Percentiles rank a stretch among this genome's conserved stretches.
phyloP scores from a whole-genome alignment of 1,284 basidiomycete genomes.

The Singerocomus inundabilis region DNA sequence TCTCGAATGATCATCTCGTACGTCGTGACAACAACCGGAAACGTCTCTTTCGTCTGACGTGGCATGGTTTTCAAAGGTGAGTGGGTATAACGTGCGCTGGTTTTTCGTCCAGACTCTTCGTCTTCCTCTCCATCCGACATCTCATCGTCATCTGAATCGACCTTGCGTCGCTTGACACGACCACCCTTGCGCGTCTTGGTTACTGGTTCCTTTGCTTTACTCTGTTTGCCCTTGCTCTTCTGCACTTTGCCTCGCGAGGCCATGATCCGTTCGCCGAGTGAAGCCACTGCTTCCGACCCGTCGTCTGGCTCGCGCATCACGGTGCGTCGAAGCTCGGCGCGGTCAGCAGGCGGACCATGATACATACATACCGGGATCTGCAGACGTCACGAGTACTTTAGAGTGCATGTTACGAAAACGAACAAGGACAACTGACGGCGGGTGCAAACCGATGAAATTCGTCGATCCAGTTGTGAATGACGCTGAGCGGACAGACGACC shows the following conservation, averaged over 20 bases:
- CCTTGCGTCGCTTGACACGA: conserved; percentile 24
- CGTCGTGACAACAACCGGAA: conserved; percentile 86
- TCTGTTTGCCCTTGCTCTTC: conserved; percentile 15
- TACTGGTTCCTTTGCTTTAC: not conserved
- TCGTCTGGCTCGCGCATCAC: conserved; percentile 41
- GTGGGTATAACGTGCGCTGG: conserved; percentile 19
- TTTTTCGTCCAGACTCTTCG: conserved; percentile 20
- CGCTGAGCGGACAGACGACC: conserved; percentile 89
- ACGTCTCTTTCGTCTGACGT: conserved; percentile 39
- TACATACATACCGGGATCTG: conserved; percentile 89
- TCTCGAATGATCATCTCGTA: conserved; percentile 94
- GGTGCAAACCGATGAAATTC: conserved; percentile 89
- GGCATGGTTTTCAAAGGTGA: conserved; percentile 3
- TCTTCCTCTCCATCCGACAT: conserved; percentile 3
- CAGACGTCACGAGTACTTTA: not conserved
- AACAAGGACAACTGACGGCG: conserved; percentile 44
- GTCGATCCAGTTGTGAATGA: conserved; percentile 88
- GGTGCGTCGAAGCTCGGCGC: conserved; percentile 71
- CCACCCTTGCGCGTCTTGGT: conserved; percentile 7
- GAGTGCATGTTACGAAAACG: not conserved
- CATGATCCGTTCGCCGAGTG: conserved; percentile 24
- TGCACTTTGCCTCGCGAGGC: conserved; percentile 11
- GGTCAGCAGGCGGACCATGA: conserved; percentile 79
- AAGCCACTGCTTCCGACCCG: conserved; percentile 21
- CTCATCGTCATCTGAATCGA: conserved; percentile 14